Conservation (phyloP, 1,139 yeast species). For the Zygosaccharomyces pseudobailii region DNA sequence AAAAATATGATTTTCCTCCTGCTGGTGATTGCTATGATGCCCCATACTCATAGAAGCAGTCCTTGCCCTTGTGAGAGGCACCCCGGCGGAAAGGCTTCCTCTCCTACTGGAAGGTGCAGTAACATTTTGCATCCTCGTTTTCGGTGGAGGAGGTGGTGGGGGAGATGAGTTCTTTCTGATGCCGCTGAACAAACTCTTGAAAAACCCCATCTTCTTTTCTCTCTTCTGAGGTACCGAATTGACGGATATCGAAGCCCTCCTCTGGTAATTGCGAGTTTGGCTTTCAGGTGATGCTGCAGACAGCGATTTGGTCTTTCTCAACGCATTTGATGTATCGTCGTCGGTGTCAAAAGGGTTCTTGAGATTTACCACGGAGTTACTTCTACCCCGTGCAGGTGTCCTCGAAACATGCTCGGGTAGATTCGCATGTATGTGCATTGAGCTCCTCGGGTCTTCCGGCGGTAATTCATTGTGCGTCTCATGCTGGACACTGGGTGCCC, state of each 20-base stretch:
- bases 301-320: constrained; percentile 32
- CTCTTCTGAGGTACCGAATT: constrained; percentile 10
- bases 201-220: constrained; percentile 35
- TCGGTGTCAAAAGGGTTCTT: background rate
- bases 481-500: background rate
- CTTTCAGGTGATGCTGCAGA: constrained; percentile 21
- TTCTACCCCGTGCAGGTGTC: background rate
- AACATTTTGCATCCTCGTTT: background rate
- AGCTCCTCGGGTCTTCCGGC: constrained; percentile 5
- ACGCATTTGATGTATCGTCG: constrained; percentile 5
- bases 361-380: background rate
- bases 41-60: constrained; percentile 14
- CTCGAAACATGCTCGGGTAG: background rate
- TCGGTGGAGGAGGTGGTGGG: constrained; percentile 7
- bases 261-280: background rate
- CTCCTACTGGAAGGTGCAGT: constrained; percentile 8
- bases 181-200: constrained; percentile 37
- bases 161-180: constrained; percentile 22
- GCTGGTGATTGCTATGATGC: constrained; percentile 11
- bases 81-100: constrained; percentile 6
- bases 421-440: constrained; percentile 1
- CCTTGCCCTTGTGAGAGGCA: constrained; percentile 12
- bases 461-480: background rate
- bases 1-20: background rate
- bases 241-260: constrained; percentile 9